Evolutionary conservation across 225 moss, liverwort and hornwort genomes (phyloP), one percentile per base, ranked within the genome.

Genomic region (Climacium dendroides): DNA sequence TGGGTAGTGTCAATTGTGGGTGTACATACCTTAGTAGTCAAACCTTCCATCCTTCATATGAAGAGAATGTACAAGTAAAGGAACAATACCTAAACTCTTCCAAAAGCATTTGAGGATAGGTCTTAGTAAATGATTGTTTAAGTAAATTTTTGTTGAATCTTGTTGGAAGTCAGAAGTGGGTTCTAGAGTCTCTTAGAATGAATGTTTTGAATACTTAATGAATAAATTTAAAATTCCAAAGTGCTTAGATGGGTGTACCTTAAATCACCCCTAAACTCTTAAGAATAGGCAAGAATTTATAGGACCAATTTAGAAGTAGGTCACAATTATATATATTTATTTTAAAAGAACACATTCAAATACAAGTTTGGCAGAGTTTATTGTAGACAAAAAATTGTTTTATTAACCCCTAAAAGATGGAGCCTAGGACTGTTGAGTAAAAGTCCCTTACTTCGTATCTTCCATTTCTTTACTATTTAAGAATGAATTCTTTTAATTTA

Each of bases 1-100:
- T 1, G 7, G 13, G 4, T 1, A 52, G 0, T 34, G 8, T 3
- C 0, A 1, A 30, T 34, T 34, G 0, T 52, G 5, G 28, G 1
- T 22, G 5, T 52, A 13, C 22, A 52, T 34, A 74, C 0, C 0
- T 5, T 35, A 50, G 8, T 2, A 52, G 0, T 34, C 0, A 0
- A 75, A 22, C 1, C 34, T 34, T 14, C 8, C 5, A 35, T 13
- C 2, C 2, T 50, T 74, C 1, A 52, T 7, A 52, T 34, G 14
- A 53, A 53, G 14, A 5, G 8, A 52, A 34, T 75, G 5, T 12
- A 78, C 0, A n/a, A 0, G 25, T 4, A 53, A 78, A 11, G 11
- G 11, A 18, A 28, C 5, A 57, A 26, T 0, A 26, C 3, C 11
- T 25, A 11, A 37, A 78, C 26, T 39, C 39, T 39, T 39, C 11